phyloP scores from a whole-genome alignment of 208 protist genomes.

The Sergeia podlipaevii region DNA sequence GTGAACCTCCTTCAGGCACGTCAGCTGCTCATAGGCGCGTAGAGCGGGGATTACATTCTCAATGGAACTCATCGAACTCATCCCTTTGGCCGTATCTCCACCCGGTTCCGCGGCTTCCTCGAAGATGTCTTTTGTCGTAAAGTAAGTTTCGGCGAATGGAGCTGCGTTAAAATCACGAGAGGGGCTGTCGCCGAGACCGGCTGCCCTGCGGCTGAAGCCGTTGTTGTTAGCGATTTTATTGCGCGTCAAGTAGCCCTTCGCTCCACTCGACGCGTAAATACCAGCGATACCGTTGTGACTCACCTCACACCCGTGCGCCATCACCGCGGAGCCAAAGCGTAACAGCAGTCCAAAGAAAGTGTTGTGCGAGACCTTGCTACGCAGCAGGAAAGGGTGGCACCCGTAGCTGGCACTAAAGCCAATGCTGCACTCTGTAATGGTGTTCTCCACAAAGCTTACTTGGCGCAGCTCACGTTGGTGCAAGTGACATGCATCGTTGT shows the following conservation, averaged over 20 bases:
- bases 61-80: background rate
- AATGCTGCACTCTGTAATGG: slow-evolving; percentile 63
- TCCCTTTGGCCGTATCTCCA: background rate
- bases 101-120: no score
- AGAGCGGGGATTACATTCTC: background rate
- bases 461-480: slow-evolving; percentile 53
- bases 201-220: slow-evolving; percentile 50
- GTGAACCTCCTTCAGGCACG: slow-evolving; percentile 36
- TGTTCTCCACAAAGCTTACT: slow-evolving; percentile 72
- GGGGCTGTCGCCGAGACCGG: background rate
- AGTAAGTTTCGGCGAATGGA: background rate
- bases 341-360: slow-evolving; percentile 84
- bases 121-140: no score
- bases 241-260: slow-evolving; percentile 52
- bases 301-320: slow-evolving; percentile 51
- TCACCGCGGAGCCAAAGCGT: slow-evolving; percentile 56
- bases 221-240: slow-evolving; percentile 63
- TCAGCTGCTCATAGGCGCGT: slow-evolving; percentile 51
- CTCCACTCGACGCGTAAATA: slow-evolving; percentile 58
- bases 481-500: slow-evolving; percentile 35
- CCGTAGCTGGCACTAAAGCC: slow-evolving; percentile 64
- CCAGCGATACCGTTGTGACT: slow-evolving; percentile 72
- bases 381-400: slow-evolving; percentile 71
- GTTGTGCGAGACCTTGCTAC: slow-evolving; percentile 65
- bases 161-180: slow-evolving; percentile 2